A percentile compares a stretch with the other conserved stretches of the same genome.
These are phyloP conservation scores for Neoboletus magnificus DNA, from an alignment of 768 basidiomycete species.

Conservation along the genomic window DNA sequence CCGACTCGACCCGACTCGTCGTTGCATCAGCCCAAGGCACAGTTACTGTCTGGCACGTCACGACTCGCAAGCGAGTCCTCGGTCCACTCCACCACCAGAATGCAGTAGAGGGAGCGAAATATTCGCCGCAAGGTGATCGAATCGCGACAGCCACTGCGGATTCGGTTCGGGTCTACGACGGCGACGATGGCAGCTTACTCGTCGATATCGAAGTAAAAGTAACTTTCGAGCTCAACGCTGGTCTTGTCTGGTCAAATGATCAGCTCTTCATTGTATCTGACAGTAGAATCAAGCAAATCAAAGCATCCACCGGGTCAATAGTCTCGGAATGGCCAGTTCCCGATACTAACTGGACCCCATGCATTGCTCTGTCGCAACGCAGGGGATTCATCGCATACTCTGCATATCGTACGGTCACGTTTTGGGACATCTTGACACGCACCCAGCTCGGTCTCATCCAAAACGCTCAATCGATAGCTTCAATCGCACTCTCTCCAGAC, in stretches of 20 bases:
- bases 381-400: not conserved
- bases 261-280: too few relatives aligned
- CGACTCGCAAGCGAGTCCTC: not conserved
- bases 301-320: too few relatives aligned
- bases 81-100: not conserved
- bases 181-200: not conserved
- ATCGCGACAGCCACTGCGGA: too few relatives aligned
- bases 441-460: not conserved
- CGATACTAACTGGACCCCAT: not conserved
- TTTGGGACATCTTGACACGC: not conserved
- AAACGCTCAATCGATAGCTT: not conserved
- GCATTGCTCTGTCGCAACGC: not conserved
- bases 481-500: not conserved
- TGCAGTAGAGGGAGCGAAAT: not conserved
- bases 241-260: conserved; percentile 1
- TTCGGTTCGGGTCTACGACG: not conserved
- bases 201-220: too few relatives aligned
- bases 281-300: too few relatives aligned
- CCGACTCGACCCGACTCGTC: not conserved
- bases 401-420: not conserved
- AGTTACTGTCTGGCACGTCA: not conserved
- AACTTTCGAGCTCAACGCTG: not conserved
- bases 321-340: too few relatives aligned
- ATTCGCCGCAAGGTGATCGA: too few relatives aligned
- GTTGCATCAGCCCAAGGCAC: not conserved